A percentile compares a stretch with the other conserved stretches of the same genome.
phyloP scores from a whole-genome alignment of 352 stramenopile genomes.

The Peronospora destructor region DNA sequence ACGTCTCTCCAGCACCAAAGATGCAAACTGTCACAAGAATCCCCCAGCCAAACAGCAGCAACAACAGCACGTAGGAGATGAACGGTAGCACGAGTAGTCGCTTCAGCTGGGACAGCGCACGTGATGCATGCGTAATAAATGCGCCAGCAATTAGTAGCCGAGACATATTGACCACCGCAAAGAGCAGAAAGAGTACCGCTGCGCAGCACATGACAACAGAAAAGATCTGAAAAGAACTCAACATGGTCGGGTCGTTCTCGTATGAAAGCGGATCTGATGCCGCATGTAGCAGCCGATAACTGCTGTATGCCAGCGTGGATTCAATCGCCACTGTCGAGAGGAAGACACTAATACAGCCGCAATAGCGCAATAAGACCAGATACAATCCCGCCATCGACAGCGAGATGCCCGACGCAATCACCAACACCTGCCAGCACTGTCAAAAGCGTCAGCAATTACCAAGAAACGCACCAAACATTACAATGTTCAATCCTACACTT shows the following conservation, averaged over 20 bases:
- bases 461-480: not conserved
- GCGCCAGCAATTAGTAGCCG: slow-evolving; percentile 57
- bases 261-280: slow-evolving; percentile 46
- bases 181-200: slow-evolving; percentile 60
- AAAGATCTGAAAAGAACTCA: slow-evolving; percentile 59
- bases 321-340: slow-evolving; percentile 61
- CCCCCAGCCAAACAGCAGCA: slow-evolving; percentile 66
- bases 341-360: slow-evolving; percentile 64
- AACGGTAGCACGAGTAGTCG: slow-evolving; percentile 65
- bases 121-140: slow-evolving; percentile 74
- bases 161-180: slow-evolving; percentile 56
- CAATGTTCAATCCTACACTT: slow-evolving; percentile 32
- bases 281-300: slow-evolving; percentile 48
- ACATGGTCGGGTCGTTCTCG: slow-evolving; percentile 54
- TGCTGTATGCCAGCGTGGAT: slow-evolving; percentile 51
- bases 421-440: slow-evolving; percentile 62
- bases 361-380: slow-evolving; percentile 61
- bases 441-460: not conserved
- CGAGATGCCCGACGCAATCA: slow-evolving; percentile 55
- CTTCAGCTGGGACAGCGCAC: slow-evolving; percentile 57
- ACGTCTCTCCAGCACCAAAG: slow-evolving; percentile 61
- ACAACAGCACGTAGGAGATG: slow-evolving; percentile 51
- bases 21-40: slow-evolving; percentile 69
- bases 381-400: slow-evolving; percentile 54
- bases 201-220: slow-evolving; percentile 49